A percentile compares a stretch with the other conserved stretches of the same genome.
phyloP scores from a whole-genome alignment of 345 rosid genomes.

The Rhizophora mangle region DNA sequence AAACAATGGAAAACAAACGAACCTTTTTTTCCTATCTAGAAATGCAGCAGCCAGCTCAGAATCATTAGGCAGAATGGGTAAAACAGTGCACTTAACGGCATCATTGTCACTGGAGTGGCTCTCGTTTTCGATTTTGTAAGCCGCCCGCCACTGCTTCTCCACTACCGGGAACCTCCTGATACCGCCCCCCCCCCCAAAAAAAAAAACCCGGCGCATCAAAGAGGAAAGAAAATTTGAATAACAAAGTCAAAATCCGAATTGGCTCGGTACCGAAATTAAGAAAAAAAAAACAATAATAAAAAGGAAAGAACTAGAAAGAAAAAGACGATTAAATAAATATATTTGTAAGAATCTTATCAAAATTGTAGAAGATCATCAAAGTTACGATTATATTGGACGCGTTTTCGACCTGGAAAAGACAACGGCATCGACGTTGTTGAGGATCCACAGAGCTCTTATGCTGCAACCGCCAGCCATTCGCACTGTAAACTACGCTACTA shows the following conservation, averaged over 20 bases:
- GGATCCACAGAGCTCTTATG: slow-evolving; percentile 85
- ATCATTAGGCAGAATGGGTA: slow-evolving; percentile 60
- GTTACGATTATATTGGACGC: too few species aligned
- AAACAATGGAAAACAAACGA: not conserved
- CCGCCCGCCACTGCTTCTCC: slow-evolving; percentile 69
- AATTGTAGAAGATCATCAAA: not conserved
- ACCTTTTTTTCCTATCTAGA: slow-evolving; percentile 57
- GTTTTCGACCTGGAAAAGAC: slow-evolving; percentile 71
- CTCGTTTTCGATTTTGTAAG: slow-evolving; percentile 49
- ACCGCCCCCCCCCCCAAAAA: too few species aligned
- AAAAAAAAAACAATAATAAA: not conserved
- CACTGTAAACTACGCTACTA: too few species aligned
- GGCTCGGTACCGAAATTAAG: too few species aligned
- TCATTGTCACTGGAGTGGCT: slow-evolving; percentile 16
- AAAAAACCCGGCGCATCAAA: too few species aligned
- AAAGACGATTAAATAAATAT: not conserved
- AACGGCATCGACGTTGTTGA: slow-evolving; percentile 65
- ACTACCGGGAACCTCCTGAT: slow-evolving; percentile 85
- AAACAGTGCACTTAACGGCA: slow-evolving; percentile 25
- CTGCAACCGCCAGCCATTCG: slow-evolving; percentile 65
- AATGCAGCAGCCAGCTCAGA: slow-evolving; percentile 60
- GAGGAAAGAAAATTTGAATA: not conserved
- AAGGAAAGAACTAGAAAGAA: not conserved
- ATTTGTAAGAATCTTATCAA: not conserved
- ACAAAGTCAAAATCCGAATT: not conserved